Evolutionary conservation across 1,139 yeast species (phyloP).

Genomic region (Scheffersomyces parashehatae): DNA sequence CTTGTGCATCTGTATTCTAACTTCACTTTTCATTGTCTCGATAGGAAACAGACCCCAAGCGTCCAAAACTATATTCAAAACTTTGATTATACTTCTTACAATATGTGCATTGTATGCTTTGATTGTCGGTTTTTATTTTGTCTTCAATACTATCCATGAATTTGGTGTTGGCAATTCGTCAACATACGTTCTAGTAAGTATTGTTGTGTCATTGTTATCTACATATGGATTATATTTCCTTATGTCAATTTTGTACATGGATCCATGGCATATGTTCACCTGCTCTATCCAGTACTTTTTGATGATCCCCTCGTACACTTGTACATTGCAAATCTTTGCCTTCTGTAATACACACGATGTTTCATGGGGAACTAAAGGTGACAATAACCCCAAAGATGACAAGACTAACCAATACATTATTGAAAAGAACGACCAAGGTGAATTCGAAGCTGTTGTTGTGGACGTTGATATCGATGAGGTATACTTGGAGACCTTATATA

Average conservation of each 20-base stretch:
- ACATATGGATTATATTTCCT: slow-evolving; percentile 87
- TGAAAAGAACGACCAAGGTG: slow-evolving; percentile 53
- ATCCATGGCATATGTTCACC: slow-evolving; percentile 92
- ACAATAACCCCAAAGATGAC: slow-evolving; percentile 66
- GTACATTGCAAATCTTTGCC: slow-evolving; percentile 90
- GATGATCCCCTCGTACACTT: slow-evolving; percentile 87
- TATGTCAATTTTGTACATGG: slow-evolving; percentile 78
- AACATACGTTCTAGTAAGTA: slow-evolving; percentile 65
- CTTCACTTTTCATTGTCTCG: slow-evolving; percentile 84
- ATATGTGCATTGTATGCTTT: slow-evolving; percentile 81
- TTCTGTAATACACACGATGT: slow-evolving; percentile 96
- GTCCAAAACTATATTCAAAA: slow-evolving; percentile 64
- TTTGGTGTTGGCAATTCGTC: slow-evolving; percentile 37
- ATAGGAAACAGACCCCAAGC: slow-evolving; percentile 98
- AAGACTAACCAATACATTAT: slow-evolving; percentile 44
- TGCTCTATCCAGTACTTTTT: slow-evolving; percentile 83
- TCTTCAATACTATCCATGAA: slow-evolving; percentile 51
- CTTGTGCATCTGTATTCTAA: slow-evolving; percentile 73
- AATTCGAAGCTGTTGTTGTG: slow-evolving; percentile 86
- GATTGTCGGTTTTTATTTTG: slow-evolving; percentile 80
- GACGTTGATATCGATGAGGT: slow-evolving; percentile 89
- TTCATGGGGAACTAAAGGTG: slow-evolving; percentile 98
- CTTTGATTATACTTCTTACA: slow-evolving; percentile 69
- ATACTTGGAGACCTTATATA: slow-evolving; percentile 74
- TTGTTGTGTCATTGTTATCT: slow-evolving; percentile 82